Conservation (phyloP, 768 basidiomycete species). For the Collybia nuda region DNA sequence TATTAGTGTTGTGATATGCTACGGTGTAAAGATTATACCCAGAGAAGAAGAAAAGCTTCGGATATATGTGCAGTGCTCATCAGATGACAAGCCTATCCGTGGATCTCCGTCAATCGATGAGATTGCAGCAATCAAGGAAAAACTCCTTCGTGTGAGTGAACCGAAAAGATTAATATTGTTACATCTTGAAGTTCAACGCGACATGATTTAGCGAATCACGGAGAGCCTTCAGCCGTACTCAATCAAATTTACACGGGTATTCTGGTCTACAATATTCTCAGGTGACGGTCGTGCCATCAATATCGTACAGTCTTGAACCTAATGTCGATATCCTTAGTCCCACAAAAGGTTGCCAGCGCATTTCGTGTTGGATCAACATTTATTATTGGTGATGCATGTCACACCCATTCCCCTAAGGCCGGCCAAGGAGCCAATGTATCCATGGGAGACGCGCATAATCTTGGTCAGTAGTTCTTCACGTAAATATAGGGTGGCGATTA, state of each 20-base stretch:
- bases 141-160: neutral
- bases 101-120: neutral
- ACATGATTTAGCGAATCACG: constrained; percentile 3
- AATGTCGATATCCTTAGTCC: constrained; percentile 5
- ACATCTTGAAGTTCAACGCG: neutral
- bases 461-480: no score
- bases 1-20: neutral
- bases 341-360: constrained; percentile 15
- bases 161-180: neutral
- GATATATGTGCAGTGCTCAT: constrained; percentile 9
- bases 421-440: constrained; percentile 24
- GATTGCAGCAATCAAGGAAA: no score
- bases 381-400: constrained; percentile 20
- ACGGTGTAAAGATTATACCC: constrained; percentile 13
- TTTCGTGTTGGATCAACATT: constrained; percentile 18
- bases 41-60: constrained; percentile 13
- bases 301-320: no score
- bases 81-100: neutral
- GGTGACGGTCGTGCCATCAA: neutral
- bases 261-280: constrained; percentile 17
- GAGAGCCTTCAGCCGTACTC: constrained; percentile 14
- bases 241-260: constrained; percentile 12
- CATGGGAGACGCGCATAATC: constrained; percentile 22
- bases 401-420: constrained; percentile 25
- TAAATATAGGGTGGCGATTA: no score